Evolutionary conservation across 352 stramenopile genomes (phyloP).

Genomic region (Phytopythium chamaehyphon): DNA sequence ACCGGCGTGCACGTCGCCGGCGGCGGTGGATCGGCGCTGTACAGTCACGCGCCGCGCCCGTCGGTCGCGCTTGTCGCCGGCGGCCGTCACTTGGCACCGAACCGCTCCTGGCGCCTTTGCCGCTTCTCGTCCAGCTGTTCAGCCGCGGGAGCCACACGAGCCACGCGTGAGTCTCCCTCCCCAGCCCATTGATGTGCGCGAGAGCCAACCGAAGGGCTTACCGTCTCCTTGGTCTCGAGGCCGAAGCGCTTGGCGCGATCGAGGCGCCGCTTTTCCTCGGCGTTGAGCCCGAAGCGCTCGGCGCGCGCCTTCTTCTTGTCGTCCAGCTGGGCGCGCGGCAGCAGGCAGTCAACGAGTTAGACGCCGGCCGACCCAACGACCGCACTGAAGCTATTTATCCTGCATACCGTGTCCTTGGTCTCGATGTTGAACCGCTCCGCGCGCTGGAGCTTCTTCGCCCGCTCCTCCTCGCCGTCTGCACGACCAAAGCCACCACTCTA

Average conservation of each 20-base stretch:
- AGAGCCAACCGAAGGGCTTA: conserved; percentile 19
- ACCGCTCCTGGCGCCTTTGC: conserved; percentile 69
- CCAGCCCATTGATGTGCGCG: background rate
- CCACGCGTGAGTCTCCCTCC: background rate
- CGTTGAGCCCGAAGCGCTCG: conserved; percentile 81
- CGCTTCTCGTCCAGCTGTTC: conserved; percentile 70
- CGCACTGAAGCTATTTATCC: background rate
- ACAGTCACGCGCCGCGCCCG: background rate
- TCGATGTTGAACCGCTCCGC: conserved; percentile 78
- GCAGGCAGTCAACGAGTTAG: conserved; percentile 7
- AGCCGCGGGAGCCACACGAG: background rate
- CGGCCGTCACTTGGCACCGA: conserved; percentile 22
- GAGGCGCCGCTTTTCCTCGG: conserved; percentile 72
- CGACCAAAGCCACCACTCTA: background rate
- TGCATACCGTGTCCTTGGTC: conserved; percentile 63
- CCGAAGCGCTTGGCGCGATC: conserved; percentile 84
- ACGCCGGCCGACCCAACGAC: background rate
- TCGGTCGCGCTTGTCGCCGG: conserved; percentile 9
- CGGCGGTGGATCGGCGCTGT: background rate
- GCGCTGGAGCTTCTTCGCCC: conserved; percentile 66
- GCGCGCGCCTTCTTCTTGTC: conserved; percentile 77
- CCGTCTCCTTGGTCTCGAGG: conserved; percentile 74
- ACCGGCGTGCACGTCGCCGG: too few relatives aligned
- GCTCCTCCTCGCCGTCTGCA: conserved; percentile 38
- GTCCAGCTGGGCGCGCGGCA: conserved; percentile 45